phyloP scores from a whole-genome alignment of 2,329 filamentous ascomycete genomes.

The Ophiocordyceps polyrhachis-furcata region DNA sequence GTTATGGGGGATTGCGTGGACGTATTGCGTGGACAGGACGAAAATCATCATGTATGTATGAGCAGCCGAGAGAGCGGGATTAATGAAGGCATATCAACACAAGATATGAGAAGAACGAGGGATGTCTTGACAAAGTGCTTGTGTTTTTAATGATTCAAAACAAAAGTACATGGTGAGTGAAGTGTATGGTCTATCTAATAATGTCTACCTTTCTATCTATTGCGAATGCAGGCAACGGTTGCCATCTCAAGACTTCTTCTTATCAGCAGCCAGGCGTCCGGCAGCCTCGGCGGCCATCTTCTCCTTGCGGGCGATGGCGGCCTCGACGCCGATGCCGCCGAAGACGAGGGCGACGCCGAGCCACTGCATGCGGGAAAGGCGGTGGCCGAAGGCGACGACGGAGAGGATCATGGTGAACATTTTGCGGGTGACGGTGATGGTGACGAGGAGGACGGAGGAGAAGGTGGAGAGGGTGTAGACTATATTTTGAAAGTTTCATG shows the following conservation, averaged over 20 bases:
- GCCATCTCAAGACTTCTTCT: slow-evolving; percentile 12
- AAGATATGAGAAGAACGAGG: not conserved
- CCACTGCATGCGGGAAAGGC: slow-evolving; percentile 77
- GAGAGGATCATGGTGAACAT: slow-evolving; percentile 99
- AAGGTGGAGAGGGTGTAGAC: slow-evolving; percentile 88
- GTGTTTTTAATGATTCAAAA: not conserved
- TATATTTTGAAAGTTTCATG: slow-evolving; percentile 8
- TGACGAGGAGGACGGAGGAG: slow-evolving; percentile 79
- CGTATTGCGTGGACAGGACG: not conserved
- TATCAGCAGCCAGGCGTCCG: slow-evolving; percentile 21
- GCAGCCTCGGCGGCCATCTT: slow-evolving; percentile 63
- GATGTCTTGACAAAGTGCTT: not conserved
- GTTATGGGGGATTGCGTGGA: not conserved
- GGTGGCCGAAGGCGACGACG: slow-evolving; percentile 86
- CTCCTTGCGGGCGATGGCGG: slow-evolving; percentile 58
- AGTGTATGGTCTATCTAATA: not conserved
- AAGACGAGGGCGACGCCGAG: slow-evolving; percentile 84
- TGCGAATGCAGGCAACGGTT: not conserved
- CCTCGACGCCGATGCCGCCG: slow-evolving; percentile 86
- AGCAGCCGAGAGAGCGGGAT: not conserved
- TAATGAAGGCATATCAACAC: not conserved
- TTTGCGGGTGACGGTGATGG: slow-evolving; percentile 92
- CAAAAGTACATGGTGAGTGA: not conserved
- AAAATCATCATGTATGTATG: not conserved
- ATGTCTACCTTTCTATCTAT: not conserved